Conservation (phyloP, 495 filamentous ascomycete genomes). For the Penicillium argentinense region DNA sequence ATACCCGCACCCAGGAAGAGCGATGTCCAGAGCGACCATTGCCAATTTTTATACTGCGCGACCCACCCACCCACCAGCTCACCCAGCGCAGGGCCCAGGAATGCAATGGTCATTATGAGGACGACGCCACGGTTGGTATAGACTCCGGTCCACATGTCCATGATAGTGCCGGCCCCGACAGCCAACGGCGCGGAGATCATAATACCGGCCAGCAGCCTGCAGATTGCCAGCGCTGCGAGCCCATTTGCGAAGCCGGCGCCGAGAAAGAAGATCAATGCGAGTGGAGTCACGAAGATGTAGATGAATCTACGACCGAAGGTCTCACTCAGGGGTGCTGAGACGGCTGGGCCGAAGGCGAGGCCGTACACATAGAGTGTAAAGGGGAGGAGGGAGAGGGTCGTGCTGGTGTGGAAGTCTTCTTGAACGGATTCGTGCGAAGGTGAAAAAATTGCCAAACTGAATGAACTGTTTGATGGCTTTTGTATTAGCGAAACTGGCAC, state of each 20-base stretch:
- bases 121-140: conserved; percentile 9
- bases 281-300: conserved; percentile 51
- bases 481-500: no score
- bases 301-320: conserved; percentile 55
- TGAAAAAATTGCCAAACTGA: conserved; percentile 1
- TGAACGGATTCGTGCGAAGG: conserved; percentile 33
- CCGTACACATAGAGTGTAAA: conserved; percentile 57
- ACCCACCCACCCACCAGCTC: no score
- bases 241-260: conserved; percentile 58
- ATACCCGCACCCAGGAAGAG: no score
- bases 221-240: conserved; percentile 55
- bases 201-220: conserved; percentile 63
- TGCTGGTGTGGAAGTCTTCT: conserved; percentile 44
- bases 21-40: no score
- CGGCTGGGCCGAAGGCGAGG: conserved; percentile 58
- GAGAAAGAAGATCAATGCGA: conserved; percentile 62
- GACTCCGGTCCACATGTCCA: no score
- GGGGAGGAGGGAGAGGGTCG: conserved; percentile 53
- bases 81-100: no score
- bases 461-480: no score
- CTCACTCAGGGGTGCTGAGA: conserved; percentile 59
- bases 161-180: conserved; percentile 22
- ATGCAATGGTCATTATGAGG: no score
- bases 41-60: no score
- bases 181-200: conserved; percentile 32